A percentile compares a stretch with the other conserved stretches of the same genome.
Evolutionary conservation across 2,329 filamentous ascomycete species (phyloP).

Genomic region (Scedosporium aurantiacum): DNA sequence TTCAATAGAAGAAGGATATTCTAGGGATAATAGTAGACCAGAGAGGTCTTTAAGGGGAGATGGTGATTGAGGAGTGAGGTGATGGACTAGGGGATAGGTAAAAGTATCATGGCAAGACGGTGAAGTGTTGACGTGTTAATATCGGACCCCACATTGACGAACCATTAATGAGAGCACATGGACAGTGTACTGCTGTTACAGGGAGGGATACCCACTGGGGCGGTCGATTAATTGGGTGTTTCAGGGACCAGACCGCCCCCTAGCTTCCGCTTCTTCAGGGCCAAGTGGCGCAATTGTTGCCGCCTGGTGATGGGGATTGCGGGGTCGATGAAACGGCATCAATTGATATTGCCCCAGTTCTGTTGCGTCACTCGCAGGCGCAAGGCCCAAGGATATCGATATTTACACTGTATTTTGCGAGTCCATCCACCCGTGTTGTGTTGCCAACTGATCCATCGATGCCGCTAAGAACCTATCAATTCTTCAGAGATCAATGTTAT

Average conservation of each 20-base stretch:
- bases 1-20: not conserved
- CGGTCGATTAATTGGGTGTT: slow-evolving; percentile 12
- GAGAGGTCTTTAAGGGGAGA: not conserved
- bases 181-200: not conserved
- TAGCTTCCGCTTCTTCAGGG: not conserved
- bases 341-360: not conserved
- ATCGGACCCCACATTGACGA: not conserved
- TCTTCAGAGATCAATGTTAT: no score
- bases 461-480: no score
- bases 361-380: no score
- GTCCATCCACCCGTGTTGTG: no score
- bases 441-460: no score
- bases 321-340: not conserved
- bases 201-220: slow-evolving; percentile 2
- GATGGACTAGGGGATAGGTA: not conserved
- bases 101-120: not conserved
- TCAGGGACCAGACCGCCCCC: slow-evolving; percentile 3
- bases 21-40: not conserved
- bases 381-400: no score
- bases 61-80: not conserved
- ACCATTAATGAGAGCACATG: not conserved
- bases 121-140: not conserved
- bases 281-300: not conserved
- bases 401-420: no score
- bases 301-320: not conserved